Evolutionary conservation across 257 asterid species (phyloP).

Genomic region (Solanum peruvianum): DNA sequence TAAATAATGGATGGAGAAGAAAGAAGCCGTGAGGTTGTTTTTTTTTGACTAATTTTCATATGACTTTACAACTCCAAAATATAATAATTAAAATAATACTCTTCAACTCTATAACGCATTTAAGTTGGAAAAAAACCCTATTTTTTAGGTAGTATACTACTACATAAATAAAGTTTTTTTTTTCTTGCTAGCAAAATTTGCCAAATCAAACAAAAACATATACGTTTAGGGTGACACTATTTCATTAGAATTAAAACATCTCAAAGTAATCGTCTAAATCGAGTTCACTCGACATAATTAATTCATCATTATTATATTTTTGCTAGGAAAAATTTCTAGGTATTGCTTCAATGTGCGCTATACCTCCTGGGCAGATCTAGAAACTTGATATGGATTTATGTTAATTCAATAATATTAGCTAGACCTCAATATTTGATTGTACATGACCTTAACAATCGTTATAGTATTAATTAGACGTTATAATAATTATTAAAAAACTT

Average conservation of each 20-base stretch:
- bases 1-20: neutral
- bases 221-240: no score
- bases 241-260: no score
- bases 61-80: neutral
- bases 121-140: neutral
- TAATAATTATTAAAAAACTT: no score
- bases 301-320: neutral
- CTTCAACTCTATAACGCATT: neutral
- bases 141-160: neutral
- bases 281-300: no score
- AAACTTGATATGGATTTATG: neutral
- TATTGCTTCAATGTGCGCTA: neutral
- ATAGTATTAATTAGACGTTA: no score
- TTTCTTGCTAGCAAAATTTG: no score
- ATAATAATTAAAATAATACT: neutral
- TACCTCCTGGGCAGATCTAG: neutral
- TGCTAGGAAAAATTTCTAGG: neutral
- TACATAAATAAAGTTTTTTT: no score
- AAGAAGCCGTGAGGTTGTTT: neutral
- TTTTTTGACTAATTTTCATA: neutral
- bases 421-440: no score
- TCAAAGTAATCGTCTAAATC: no score
- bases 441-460: no score
- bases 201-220: no score
- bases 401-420: no score